Evolutionary conservation across 306 rosid genomes (phyloP).

Genomic region (Mimosa pudica): DNA sequence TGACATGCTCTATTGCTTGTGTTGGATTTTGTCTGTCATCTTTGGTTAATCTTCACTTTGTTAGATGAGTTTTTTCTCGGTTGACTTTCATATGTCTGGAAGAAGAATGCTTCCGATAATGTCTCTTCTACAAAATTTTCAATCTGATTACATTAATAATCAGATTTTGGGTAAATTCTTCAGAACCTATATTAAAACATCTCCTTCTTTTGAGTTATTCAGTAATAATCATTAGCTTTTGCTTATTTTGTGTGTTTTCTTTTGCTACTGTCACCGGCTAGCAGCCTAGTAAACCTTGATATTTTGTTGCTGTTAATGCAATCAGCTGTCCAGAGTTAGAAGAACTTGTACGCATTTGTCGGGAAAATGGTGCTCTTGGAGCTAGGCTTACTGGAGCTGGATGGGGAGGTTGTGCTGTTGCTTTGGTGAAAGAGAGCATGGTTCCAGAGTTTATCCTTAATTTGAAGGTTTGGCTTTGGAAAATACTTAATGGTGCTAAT

Average conservation of each 20-base stretch:
- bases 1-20: neutral
- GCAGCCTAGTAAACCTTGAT: neutral
- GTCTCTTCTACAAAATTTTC: neutral
- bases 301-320: constrained; percentile 13
- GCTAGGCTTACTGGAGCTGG: constrained; percentile 89
- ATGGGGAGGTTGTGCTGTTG: constrained; percentile 84
- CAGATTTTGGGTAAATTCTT: neutral
- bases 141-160: neutral
- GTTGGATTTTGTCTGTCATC: constrained; percentile 2
- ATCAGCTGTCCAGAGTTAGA: constrained; percentile 76
- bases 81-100: neutral
- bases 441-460: constrained; percentile 65
- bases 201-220: neutral
- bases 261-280: neutral
- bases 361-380: constrained; percentile 68
- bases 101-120: constrained; percentile 8
- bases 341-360: constrained; percentile 62
- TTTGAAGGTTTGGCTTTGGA: constrained; percentile 51
- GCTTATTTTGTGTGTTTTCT: constrained; percentile 1
- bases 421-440: constrained; percentile 65
- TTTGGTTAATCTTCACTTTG: neutral
- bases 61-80: constrained; percentile 10
- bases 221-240: neutral
- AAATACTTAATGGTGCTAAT: neutral
- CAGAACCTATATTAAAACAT: neutral